phyloP scores from a whole-genome alignment of 2,329 filamentous ascomycete species.

The Chaetomiaceae sp. region DNA sequence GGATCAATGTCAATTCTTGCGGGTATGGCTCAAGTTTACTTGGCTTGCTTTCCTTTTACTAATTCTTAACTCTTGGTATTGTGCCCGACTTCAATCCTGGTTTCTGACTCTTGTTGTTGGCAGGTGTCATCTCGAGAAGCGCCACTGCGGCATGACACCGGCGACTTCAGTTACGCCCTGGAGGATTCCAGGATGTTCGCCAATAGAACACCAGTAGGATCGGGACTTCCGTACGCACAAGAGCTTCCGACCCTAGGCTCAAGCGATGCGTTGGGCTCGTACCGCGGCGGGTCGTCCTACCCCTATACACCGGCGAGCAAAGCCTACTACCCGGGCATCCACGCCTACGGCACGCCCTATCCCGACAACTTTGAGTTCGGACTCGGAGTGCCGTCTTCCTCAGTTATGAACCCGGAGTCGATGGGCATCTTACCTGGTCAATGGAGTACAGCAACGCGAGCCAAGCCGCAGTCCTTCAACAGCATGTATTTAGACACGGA shows the following conservation, averaged over 20 bases:
- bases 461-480: constrained; percentile 24
- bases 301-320: constrained; percentile 29
- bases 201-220: constrained; percentile 17
- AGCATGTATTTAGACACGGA: constrained; percentile 37
- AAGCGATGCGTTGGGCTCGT: constrained; percentile 33
- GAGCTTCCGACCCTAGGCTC: constrained; percentile 32
- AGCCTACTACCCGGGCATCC: constrained; percentile 34
- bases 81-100: neutral
- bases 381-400: constrained; percentile 33
- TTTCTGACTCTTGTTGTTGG: constrained; percentile 9
- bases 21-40: no score
- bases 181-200: constrained; percentile 33
- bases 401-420: constrained; percentile 35
- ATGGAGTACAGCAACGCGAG: constrained; percentile 27
- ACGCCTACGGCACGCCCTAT: constrained; percentile 35
- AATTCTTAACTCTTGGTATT: no score
- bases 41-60: no score
- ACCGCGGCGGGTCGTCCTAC: constrained; percentile 33
- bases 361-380: constrained; percentile 26
- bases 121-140: constrained; percentile 40
- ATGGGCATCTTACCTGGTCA: constrained; percentile 33
- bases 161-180: constrained; percentile 36
- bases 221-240: constrained; percentile 29
- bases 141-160: constrained; percentile 31
- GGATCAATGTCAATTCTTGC: constrained; percentile 71